A percentile compares a stretch with the other conserved stretches of the same genome.
Evolutionary conservation across 495 filamentous ascomycete species (phyloP).

Genomic region (Penicillium robsamsonii): DNA sequence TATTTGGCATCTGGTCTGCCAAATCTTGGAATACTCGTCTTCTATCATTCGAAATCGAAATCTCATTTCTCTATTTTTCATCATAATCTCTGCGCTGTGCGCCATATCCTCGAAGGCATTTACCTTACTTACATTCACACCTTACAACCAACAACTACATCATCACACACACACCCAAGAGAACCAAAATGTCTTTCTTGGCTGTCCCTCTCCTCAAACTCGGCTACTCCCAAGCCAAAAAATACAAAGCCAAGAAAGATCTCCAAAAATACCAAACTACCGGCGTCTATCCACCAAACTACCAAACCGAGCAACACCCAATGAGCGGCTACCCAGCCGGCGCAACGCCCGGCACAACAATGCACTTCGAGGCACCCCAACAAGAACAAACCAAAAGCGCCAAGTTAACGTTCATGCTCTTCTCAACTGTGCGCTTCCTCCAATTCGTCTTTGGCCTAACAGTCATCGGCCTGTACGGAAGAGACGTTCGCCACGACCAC

Average conservation of each 20-base stretch:
- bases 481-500: conserved; percentile 61
- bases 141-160: background rate
- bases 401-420: conserved; percentile 16
- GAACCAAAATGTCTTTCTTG: conserved; percentile 30
- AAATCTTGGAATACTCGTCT: conserved; percentile 4
- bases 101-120: background rate
- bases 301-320: conserved; percentile 16
- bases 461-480: conserved; percentile 76
- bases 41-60: conserved; percentile 14
- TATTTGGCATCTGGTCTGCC: conserved; percentile 15
- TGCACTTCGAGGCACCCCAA: conserved; percentile 9
- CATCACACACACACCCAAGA: conserved; percentile 8
- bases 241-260: conserved; percentile 33
- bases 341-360: conserved; percentile 21
- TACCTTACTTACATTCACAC: background rate
- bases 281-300: conserved; percentile 9
- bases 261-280: conserved; percentile 24
- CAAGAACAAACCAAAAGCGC: conserved; percentile 15
- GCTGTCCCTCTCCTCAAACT: conserved; percentile 31
- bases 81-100: conserved; percentile 10
- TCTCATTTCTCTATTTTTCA: background rate
- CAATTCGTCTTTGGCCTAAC: conserved; percentile 73
- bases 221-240: conserved; percentile 33
- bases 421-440: conserved; percentile 57
- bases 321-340: conserved; percentile 25